Percentiles rank a stretch among this genome's conserved stretches.
These are phyloP conservation scores for Hyphodiscus sp. DNA, from an alignment of 2,329 filamentous ascomycete genomes.

Conservation along the genomic window DNA sequence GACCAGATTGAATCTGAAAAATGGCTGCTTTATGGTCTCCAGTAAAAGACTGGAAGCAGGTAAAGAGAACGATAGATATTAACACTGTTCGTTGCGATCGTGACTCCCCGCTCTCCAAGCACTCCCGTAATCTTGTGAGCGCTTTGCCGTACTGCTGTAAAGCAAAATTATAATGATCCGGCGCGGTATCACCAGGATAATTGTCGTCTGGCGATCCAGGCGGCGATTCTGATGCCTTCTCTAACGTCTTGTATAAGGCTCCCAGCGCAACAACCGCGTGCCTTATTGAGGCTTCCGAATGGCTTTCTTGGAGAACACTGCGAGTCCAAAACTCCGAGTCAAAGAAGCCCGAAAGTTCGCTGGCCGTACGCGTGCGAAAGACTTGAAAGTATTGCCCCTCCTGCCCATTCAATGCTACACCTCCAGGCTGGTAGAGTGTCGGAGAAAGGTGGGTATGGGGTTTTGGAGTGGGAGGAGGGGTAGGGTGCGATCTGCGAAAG, in stretches of 20 bases:
- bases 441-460: constrained; percentile 8
- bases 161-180: constrained; percentile 52
- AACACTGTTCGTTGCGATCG: constrained; percentile 46
- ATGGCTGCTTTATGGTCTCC: constrained; percentile 58
- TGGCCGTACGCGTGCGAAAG: constrained; percentile 55
- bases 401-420: constrained; percentile 41
- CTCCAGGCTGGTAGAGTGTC: constrained; percentile 10
- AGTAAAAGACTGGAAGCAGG: constrained; percentile 63
- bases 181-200: constrained; percentile 33
- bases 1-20: constrained; percentile 52
- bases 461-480: constrained; percentile 7
- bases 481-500: not conserved
- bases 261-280: constrained; percentile 62
- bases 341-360: constrained; percentile 60
- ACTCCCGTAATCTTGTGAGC: constrained; percentile 42
- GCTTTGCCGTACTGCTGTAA: constrained; percentile 54
- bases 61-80: constrained; percentile 59
- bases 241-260: constrained; percentile 60
- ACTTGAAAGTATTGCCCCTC: constrained; percentile 57
- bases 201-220: constrained; percentile 30
- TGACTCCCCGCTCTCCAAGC: constrained; percentile 36
- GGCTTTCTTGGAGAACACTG: constrained; percentile 56
- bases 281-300: constrained; percentile 53
- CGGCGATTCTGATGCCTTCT: constrained; percentile 46
- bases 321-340: constrained; percentile 59